Percentiles rank a stretch among this genome's conserved stretches.
These are phyloP conservation scores for Xylaria grammica DNA, from an alignment of 495 filamentous ascomycete genomes.

Conservation along the genomic window DNA sequence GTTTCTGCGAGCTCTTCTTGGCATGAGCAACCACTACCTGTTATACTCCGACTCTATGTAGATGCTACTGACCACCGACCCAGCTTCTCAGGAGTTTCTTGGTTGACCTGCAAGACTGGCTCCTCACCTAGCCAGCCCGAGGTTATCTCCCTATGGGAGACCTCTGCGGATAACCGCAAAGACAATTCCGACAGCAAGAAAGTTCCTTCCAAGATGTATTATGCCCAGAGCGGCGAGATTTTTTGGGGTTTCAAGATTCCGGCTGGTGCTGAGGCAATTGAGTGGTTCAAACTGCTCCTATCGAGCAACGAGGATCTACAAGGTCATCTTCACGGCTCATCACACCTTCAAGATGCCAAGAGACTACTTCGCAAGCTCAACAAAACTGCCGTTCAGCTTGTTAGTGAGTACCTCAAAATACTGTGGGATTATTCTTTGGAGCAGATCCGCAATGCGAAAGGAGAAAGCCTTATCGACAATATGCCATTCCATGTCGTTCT, in stretches of 20 bases:
- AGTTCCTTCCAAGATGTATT: constrained; percentile 4
- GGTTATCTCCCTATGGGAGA: constrained; percentile 3
- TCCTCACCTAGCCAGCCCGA: constrained; percentile 25
- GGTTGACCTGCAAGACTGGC: constrained; percentile 45
- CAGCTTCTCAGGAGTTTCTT: constrained; percentile 53
- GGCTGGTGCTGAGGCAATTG: constrained; percentile 43
- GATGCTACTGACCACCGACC: background rate
- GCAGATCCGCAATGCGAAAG: constrained; percentile 17
- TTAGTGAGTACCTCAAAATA: constrained; percentile 1
- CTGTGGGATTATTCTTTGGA: constrained; percentile 1
- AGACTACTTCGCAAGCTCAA: background rate
- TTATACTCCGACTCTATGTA: background rate
- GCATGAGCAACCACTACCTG: no score
- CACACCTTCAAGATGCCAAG: background rate
- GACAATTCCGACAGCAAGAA: background rate
- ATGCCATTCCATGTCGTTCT: constrained; percentile 53
- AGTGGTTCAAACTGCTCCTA: constrained; percentile 60
- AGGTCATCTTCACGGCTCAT: constrained; percentile 31
- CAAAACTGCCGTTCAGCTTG: background rate
- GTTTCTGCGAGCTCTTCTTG: background rate
- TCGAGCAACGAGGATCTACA: background rate
- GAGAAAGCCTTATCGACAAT: constrained; percentile 42
- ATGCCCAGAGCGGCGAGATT: constrained; percentile 33
- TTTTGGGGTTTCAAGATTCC: constrained; percentile 60
- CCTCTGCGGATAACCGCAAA: background rate